Evolutionary conservation across 345 rosid genomes (phyloP).

Genomic region (Excoecaria agallocha): DNA sequence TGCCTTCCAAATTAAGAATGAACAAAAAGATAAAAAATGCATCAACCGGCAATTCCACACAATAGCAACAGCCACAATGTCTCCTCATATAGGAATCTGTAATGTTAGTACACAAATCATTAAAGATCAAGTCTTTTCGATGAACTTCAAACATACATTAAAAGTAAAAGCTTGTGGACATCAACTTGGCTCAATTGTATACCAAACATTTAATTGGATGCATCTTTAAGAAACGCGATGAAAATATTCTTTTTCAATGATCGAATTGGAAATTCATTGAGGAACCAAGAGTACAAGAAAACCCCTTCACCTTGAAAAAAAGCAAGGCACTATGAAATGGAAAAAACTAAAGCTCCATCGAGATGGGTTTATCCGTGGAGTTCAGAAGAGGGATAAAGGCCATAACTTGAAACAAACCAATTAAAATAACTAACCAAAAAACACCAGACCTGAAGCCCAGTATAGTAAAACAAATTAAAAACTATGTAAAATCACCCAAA

Average conservation of each 20-base stretch:
- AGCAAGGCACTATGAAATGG: background rate
- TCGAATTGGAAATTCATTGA: background rate
- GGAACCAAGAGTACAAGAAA: background rate
- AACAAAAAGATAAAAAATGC: background rate
- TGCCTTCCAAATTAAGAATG: background rate
- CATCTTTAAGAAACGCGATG: background rate
- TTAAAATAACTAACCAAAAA: background rate
- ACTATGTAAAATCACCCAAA: background rate
- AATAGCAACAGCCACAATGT: background rate
- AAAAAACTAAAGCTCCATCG: background rate
- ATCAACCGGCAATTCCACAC: background rate
- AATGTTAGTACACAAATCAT: background rate
- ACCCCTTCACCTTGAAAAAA: background rate
- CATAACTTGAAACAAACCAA: background rate
- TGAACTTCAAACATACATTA: background rate
- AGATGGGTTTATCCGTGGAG: background rate
- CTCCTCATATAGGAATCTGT: conserved; percentile 1
- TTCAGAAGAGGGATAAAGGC: background rate
- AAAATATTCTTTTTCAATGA: no score
- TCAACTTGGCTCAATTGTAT: background rate
- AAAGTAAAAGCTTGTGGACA: background rate
- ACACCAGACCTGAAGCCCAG: background rate
- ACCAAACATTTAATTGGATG: background rate
- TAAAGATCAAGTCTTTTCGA: background rate
- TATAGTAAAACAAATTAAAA: background rate